A percentile compares a stretch with the other conserved stretches of the same genome.
Conservation (phyloP, 306 rosid species). For the Trifolium repens region DNA sequence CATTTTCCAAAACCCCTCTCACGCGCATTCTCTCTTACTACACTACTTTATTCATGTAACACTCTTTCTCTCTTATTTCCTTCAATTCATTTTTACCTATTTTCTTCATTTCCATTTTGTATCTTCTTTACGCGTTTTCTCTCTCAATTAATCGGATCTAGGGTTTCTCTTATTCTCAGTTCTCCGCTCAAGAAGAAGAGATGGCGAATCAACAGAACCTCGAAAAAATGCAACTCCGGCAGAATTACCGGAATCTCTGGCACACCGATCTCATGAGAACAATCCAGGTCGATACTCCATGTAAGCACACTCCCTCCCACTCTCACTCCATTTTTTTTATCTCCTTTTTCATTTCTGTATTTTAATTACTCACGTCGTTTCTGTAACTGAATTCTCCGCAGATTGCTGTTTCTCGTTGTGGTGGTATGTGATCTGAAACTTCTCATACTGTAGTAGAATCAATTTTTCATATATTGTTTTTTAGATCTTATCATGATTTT, state of each 20-base stretch:
- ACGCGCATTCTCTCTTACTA: no score
- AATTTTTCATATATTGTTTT: not conserved
- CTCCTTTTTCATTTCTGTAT: not conserved
- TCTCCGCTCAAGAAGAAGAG: not conserved
- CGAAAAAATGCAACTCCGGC: conserved; percentile 87
- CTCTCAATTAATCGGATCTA: conserved; percentile 3
- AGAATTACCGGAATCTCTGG: conserved; percentile 81
- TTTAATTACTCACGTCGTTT: conserved; percentile 26
- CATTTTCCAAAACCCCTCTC: no score
- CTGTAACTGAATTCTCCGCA: conserved; percentile 45
- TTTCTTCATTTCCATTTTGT: no score
- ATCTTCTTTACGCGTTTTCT: not conserved
- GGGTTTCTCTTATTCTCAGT: not conserved
- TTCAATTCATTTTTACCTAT: no score
- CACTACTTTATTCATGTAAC: no score
- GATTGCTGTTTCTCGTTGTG: conserved; percentile 80
- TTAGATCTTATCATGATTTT: conserved; percentile 28
- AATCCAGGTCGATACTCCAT: conserved; percentile 70
- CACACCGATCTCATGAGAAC: conserved; percentile 75
- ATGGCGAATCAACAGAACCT: conserved; percentile 67
- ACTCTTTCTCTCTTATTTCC: no score
- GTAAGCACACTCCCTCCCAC: conserved; percentile 47
- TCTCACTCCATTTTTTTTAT: not conserved
- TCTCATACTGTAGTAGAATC: not conserved
- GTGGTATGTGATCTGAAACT: conserved; percentile 63